phyloP scores from a whole-genome alignment of 2,329 filamentous ascomycete genomes.

The Paecilomyces variotii region DNA sequence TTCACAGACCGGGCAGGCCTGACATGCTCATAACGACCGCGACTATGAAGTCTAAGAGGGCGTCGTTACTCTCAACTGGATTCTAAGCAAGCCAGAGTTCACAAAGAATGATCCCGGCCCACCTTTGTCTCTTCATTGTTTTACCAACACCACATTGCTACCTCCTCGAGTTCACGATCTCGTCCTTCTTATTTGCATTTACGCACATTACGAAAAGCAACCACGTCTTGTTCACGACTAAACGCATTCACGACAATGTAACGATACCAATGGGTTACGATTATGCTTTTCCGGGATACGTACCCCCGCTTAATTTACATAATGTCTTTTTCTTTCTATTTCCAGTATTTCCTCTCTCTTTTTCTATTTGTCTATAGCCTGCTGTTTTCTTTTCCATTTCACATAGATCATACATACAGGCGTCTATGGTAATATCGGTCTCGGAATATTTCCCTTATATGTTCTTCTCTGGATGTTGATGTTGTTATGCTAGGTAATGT shows the following conservation, averaged over 20 bases:
- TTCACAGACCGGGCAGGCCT: slow-evolving; percentile 35
- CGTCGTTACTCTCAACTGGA: background rate
- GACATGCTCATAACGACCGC: slow-evolving; percentile 37
- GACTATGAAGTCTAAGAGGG: slow-evolving; percentile 14
- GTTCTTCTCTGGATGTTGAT: background rate
- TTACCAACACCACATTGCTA: background rate
- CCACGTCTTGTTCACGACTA: too few species aligned
- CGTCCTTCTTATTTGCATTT: background rate
- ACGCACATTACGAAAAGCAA: background rate
- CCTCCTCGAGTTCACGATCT: background rate
- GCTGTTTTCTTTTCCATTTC: background rate
- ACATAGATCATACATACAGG: background rate
- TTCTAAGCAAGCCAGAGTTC: background rate
- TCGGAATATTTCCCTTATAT: background rate
- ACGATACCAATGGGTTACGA: background rate
- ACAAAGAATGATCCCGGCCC: too few species aligned
- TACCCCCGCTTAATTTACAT: background rate
- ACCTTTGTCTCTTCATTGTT: background rate
- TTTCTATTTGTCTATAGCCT: background rate
- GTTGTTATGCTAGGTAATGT: background rate
- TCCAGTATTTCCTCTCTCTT: background rate
- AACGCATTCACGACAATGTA: background rate
- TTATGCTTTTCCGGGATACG: background rate
- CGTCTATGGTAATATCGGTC: background rate
- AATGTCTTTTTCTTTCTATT: background rate